These are phyloP conservation scores for Euptelea pleiosperma DNA, from an alignment of 164 flowering plant genomes.

Conservation along the genomic window DNA sequence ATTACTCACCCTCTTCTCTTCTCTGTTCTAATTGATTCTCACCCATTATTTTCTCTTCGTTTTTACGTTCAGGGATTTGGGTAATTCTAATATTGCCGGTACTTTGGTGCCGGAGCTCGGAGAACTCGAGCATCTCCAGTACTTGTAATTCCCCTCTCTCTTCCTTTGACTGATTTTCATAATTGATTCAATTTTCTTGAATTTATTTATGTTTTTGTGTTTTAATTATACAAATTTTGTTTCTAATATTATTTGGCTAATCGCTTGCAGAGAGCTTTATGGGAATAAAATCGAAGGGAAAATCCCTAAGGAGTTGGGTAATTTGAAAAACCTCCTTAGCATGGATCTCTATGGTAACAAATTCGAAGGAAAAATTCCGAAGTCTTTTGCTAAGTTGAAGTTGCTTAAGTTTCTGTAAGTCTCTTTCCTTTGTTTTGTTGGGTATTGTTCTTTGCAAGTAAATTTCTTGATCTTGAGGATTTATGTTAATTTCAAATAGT, in stretches of 20 bases:
- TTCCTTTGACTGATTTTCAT: background rate
- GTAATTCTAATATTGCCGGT: slow-evolving; percentile 77
- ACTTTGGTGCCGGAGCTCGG: slow-evolving; percentile 75
- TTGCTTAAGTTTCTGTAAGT: slow-evolving; percentile 75
- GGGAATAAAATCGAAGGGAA: slow-evolving; percentile 56
- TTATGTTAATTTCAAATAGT: too few species aligned
- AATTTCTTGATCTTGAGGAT: too few species aligned
- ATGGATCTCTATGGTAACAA: slow-evolving; percentile 73
- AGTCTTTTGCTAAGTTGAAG: slow-evolving; percentile 62
- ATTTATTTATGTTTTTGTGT: background rate
- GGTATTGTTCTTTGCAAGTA: too few species aligned
- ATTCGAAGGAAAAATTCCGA: slow-evolving; percentile 66
- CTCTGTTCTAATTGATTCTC: background rate
- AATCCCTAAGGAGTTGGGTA: slow-evolving; percentile 77
- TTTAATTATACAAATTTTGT: background rate
- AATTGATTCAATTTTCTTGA: too few species aligned
- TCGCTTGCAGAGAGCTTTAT: slow-evolving; percentile 68
- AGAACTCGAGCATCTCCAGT: slow-evolving; percentile 63
- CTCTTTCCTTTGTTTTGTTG: background rate
- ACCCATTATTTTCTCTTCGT: too few species aligned
- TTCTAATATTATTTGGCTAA: background rate
- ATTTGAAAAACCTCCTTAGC: slow-evolving; percentile 67
- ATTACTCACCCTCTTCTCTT: too few species aligned
- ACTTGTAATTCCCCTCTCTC: slow-evolving; percentile 40
- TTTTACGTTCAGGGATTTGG: slow-evolving; percentile 93